Evolutionary conservation across 805 yeast species (phyloP), one percentile per base, ranked within the genome.

Genomic region (Metschnikowia lachancei): DNA sequence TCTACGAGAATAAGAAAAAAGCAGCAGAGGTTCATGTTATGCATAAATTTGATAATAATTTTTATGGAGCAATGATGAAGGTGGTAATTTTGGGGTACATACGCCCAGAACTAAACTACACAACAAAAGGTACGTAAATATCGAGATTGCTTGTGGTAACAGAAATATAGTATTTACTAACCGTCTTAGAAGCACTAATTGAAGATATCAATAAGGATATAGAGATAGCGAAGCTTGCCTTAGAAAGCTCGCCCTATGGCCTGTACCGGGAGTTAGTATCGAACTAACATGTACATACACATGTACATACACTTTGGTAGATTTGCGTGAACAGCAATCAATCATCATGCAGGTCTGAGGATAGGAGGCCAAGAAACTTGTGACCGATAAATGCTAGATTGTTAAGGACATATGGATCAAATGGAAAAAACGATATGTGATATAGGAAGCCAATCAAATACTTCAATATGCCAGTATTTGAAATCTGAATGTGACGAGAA

Each of bases 21-120:
- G 83, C 96, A 0, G 95, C 94, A 3, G 95, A 94, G 58, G 72
- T 94, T 18, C 97, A 94, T 64, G 77, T 94, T 4, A 74, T 94
- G 45, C 95, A 89, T 66, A 67, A 82, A 36, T 94, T 90, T 58
- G 52, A 60, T 0, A 58, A 69, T 10, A 74, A 78, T 52, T 94
- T 94, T 62, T 94, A 94, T 59, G 99, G 99, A 4, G 92, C 96
- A 9, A 51, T 62, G 8, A 76, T 92, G 42, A 75, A 74, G 45
- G 82, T 87, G 55, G 77, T 75, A 33, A 80, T 94, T 2, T 70
- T 94, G 52, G 99, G 99, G 0, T 92, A 87, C 63, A 80, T 94
- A 32, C 78, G 99, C 54, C 96, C 97, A 0, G 98, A 94, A 63
- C 72, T 88, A 54, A 79, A 91, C 61, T 94, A 90, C 60, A 84